Evolutionary conservation across 805 yeast species (phyloP), one percentile per base, ranked within the genome.

Genomic region (Starmerella ratchasimensis): DNA sequence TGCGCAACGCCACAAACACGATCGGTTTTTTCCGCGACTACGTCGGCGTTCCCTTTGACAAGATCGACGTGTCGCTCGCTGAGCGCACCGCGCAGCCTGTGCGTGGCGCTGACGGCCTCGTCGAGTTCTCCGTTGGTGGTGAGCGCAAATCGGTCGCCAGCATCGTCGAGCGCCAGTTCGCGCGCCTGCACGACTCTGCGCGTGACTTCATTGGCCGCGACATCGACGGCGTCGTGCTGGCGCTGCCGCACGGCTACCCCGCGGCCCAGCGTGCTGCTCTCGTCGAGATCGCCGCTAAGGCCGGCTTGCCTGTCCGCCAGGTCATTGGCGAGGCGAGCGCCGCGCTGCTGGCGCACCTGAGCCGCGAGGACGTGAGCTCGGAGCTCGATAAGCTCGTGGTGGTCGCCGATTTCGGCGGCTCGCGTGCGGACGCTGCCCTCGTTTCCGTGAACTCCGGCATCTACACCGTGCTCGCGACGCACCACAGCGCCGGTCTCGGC

Each of bases 381-480:
- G 28, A 35, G 21, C 46, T 48, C 14, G 93, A 83, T 62, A 78
- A 78, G 66, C 61, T 81, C 43, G 76, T 76, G 54, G 93, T 83
- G 34, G 95, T 90, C 50, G 93, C 93, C 38, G 98, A 90, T 62
- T 81, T 90, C 54, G 98, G 98, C 59, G 96, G 94, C 56, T 70
- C 84, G 51, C 73, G 97, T 63, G 77, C 94, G 29, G 97, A 90
- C 57, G 95, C 86, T 45, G 94, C 97, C 42, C 86, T 90, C 36
- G 66, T 90, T 52, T 76, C 96, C 28, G 80, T 78, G 37, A 76
- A 96, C 67, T 94, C 94, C 47, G 98, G 98, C 54, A 72, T 90
- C 49, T 69, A 81, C 63, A 88, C 98, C 39, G 67, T 83, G 33
- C 68, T 90, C 51, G 78, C 93, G 43, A 82, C 95, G 48, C 73